Evolutionary conservation across 1,284 basidiomycete species (phyloP), one percentile per base, ranked within the genome.

Genomic region (Wallemia mellicola): DNA sequence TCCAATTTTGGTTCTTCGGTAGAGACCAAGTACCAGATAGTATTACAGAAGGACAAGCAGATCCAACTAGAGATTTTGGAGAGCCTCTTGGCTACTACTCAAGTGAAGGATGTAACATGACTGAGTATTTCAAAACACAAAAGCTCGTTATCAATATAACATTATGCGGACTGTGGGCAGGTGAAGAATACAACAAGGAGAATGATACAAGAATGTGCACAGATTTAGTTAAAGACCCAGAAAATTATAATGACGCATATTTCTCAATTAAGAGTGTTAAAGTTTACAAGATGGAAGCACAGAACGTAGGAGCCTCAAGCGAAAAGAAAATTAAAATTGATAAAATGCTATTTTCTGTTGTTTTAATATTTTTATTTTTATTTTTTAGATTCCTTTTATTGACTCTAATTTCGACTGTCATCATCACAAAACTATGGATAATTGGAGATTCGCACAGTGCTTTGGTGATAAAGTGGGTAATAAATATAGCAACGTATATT

Each of bases 381-480:
- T 48, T 48, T 48, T 48, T n/a, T n/a, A n/a, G n/a, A n/a, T n/a
- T n/a, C n/a, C n/a, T n/a, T n/a, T 30, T 30, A 17, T 7, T 30
- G 9, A 30, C 28, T 17, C 9, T 30, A 7, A 30, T 30, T 17
- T 30, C 7, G 28, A 7, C 28, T 30, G 28, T 30, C 17, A 30
- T 17, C n/a, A n/a, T 7, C 28, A 17, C 17, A n/a, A 11, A 48
- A 48, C 22, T 11, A n/a, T 17, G 5, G 14, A 11, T 5, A 48
- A 82, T 68, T 98, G 94, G 94, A 82, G 91, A 67, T 99, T 99
- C 72, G 94, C 94, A 60, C 94, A 99, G 71, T 98, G 94, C 74
- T 99, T 99, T 71, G 94, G 94, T 67, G 89, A 95, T 77, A 92
- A 94, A 77, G 89, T 66, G 86, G 33, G 58, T 28, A 38, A 27